Percentiles rank a stretch among this genome's conserved stretches.
Evolutionary conservation across 2,329 filamentous ascomycete genomes (phyloP).

Genomic region (Claviceps sp.): DNA sequence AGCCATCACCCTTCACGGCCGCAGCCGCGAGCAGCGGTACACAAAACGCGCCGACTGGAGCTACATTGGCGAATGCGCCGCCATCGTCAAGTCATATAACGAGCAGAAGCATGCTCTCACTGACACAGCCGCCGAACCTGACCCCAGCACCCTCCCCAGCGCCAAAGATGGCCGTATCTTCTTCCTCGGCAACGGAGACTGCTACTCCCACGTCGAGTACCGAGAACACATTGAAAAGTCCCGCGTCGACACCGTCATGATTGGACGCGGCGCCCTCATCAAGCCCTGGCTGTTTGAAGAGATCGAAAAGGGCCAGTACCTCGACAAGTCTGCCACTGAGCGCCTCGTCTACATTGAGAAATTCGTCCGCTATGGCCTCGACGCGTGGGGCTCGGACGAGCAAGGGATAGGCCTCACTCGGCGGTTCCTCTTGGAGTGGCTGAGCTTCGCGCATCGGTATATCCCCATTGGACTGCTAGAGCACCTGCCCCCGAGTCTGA

Average conservation of each 20-base stretch:
- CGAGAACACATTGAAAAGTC: constrained; percentile 61
- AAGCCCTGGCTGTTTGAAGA: constrained; percentile 99
- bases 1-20: constrained; percentile 89
- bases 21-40: constrained; percentile 89
- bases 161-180: constrained; percentile 57
- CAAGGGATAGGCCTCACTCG: constrained; percentile 82
- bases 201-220: constrained; percentile 87
- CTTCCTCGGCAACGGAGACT: constrained; percentile 94
- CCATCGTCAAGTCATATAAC: constrained; percentile 71
- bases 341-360: constrained; percentile 76
- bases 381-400: constrained; percentile 93
- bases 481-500: constrained; percentile 72
- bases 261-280: constrained; percentile 87
- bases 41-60: constrained; percentile 85
- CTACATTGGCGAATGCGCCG: constrained; percentile 84
- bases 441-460: constrained; percentile 88
- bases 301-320: constrained; percentile 79
- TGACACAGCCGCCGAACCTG: constrained; percentile 69
- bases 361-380: constrained; percentile 79
- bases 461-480: constrained; percentile 82
- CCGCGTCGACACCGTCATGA: constrained; percentile 87
- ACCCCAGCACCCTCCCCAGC: constrained; percentile 59
- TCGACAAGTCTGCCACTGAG: constrained; percentile 87
- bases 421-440: constrained; percentile 86
- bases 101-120: constrained; percentile 48